Base-by-base conservation (phyloP, 1,284 basidiomycete genomes). In the Puccinia horiana region DNA sequence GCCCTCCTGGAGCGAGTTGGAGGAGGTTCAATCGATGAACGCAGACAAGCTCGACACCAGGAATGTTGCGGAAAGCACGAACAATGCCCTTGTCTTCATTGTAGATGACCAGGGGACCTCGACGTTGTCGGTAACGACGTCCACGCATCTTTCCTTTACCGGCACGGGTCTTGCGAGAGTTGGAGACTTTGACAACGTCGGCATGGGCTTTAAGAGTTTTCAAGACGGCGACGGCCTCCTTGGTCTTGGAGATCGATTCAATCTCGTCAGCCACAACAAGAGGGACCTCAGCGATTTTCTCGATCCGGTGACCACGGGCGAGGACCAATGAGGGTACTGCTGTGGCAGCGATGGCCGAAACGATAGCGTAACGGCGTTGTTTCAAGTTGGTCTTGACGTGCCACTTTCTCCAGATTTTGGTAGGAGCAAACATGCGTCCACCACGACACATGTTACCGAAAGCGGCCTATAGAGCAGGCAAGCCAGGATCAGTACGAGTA, bases 371-470 rank as follows among this genome's bases (percentile, higher is more conserved):
- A 85, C 97, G 94, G 88, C 94, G 94, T 90, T 99, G 96, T 91
- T 96, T 97, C 91, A 96, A 94, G 92, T 97, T 98, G 85, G 95
- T 94, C 91, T 98, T 99, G 90, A 99, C 93, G 90, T 98, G 96
- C 97, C 97, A 99, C 88, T 93, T 96, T 89, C 97, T 93, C 96
- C 96, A 99, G 87, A 92, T 94, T 91, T 97, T 98, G 90, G 96
- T 99, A 63, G 97, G 96, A 67, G 96, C 96, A 89, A 99, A 99
- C 96, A 99, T 99, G 88, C 96, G 95, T 91, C 96, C 97, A 88
- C 96, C 96, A 89, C 95, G 93, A 90, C 95, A 79, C 95, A 98
- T 97, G 92, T 98, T 97, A 88, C 96, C 97, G 90, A 99, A 98
- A 61, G 96, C 96, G 88, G 94, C 97, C 93, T 95, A 85, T 18